phyloP scores from a whole-genome alignment of 169 alveolate genomes.

The Cytauxzoon felis region DNA sequence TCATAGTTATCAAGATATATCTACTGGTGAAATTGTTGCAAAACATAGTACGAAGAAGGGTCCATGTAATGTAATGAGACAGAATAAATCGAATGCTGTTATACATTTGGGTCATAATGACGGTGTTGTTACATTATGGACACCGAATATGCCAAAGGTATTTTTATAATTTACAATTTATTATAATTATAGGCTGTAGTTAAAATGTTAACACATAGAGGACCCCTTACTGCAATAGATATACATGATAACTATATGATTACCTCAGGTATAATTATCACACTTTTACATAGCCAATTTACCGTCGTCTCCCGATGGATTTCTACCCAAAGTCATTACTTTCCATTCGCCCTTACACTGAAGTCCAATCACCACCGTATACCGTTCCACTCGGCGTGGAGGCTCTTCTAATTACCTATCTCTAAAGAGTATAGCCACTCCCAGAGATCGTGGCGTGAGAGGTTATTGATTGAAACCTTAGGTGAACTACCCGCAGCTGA shows the following conservation, averaged over 20 bases:
- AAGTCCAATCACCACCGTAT: too few species aligned
- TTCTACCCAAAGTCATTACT: too few species aligned
- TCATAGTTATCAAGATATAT: slow-evolving; percentile 81
- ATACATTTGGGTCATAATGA: slow-evolving; percentile 87
- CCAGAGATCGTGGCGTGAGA: too few species aligned
- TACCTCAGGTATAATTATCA: slow-evolving; percentile 50
- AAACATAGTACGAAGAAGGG: slow-evolving; percentile 87
- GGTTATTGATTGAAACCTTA: too few species aligned
- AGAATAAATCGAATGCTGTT: slow-evolving; percentile 86
- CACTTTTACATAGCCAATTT: too few species aligned
- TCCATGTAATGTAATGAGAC: slow-evolving; percentile 83
- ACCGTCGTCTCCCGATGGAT: too few species aligned
- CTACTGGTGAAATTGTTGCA: slow-evolving; percentile 89
- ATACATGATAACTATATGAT: slow-evolving; percentile 65
- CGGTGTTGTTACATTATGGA: slow-evolving; percentile 91
- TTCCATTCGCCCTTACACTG: too few species aligned
- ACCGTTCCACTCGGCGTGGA: too few species aligned
- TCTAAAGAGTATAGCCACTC: too few species aligned
- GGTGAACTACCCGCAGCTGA: too few species aligned
- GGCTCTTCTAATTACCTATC: too few species aligned
- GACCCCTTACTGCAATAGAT: slow-evolving; percentile 65
- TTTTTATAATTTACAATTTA: not conserved
- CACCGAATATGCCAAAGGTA: slow-evolving; percentile 87
- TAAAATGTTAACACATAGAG: slow-evolving; percentile 62
- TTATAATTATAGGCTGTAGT: slow-evolving; percentile 52